Evolutionary conservation across 352 stramenopile genomes (phyloP).

Genomic region (Pythium sp.): DNA sequence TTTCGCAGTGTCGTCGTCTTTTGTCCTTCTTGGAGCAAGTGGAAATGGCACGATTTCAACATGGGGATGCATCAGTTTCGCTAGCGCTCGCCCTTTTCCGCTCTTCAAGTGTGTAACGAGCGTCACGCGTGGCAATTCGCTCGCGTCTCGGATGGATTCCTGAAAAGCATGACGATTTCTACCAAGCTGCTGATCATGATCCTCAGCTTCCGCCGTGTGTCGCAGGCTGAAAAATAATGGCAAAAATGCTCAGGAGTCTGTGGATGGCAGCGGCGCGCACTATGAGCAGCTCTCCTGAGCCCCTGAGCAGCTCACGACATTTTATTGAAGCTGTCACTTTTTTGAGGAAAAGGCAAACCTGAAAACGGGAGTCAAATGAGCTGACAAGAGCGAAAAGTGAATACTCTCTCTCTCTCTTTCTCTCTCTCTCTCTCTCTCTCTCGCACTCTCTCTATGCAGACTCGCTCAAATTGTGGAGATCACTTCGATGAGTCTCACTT

Average conservation of each 20-base stretch:
- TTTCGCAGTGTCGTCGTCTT: neutral
- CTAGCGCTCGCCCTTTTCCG: neutral
- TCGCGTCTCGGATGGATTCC: neutral
- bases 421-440: too few relatives aligned
- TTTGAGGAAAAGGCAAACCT: neutral
- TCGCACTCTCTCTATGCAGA: too few relatives aligned
- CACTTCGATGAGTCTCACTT: neutral
- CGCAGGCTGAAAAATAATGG: neutral
- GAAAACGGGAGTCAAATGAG: too few relatives aligned
- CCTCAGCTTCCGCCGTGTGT: neutral
- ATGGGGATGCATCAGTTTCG: neutral
- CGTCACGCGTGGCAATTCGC: neutral
- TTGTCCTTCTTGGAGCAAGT: neutral
- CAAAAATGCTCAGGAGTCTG: neutral
- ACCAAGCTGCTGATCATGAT: neutral
- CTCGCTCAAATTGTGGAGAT: neutral
- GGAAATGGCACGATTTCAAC: neutral
- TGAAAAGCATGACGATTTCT: neutral
- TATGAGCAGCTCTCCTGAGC: neutral
- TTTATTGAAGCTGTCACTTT: neutral
- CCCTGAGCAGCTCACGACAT: neutral
- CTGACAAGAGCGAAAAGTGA: too few relatives aligned
- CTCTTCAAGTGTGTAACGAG: neutral
- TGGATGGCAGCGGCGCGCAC: neutral
- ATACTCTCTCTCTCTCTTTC: too few relatives aligned